A percentile compares a stretch with the other conserved stretches of the same genome.
Conservation (phyloP, 2,329 filamentous ascomycete species). For the Blastomyces gilchristii region DNA sequence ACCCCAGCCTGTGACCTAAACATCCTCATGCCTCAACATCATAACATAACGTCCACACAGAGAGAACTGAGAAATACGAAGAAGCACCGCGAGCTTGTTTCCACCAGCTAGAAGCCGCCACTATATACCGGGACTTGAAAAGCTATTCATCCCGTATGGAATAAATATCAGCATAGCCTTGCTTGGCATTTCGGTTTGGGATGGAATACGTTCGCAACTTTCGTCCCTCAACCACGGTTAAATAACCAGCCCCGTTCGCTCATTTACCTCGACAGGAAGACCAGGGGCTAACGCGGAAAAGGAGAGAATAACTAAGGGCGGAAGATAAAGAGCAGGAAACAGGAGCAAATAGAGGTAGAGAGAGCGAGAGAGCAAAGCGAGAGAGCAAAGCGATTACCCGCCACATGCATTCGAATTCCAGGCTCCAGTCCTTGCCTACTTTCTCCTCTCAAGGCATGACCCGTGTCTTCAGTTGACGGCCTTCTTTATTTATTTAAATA, state of each 20-base stretch:
- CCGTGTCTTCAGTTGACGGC: background rate
- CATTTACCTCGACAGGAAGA: background rate
- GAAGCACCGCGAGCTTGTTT: background rate
- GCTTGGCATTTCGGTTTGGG: background rate
- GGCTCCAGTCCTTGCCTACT: background rate
- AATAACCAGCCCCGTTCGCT: background rate
- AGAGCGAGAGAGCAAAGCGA: background rate
- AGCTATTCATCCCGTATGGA: background rate
- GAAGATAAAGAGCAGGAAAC: background rate
- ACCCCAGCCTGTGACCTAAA: background rate
- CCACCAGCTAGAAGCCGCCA: background rate
- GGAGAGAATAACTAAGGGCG: background rate
- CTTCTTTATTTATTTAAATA: background rate
- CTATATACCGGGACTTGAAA: background rate
- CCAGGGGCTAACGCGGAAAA: background rate
- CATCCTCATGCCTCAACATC: background rate
- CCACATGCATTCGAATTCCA: slow-evolving; percentile 2
- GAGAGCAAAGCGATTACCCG: background rate
- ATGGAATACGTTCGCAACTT: background rate
- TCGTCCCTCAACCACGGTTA: background rate
- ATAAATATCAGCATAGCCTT: background rate
- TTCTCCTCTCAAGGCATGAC: background rate
- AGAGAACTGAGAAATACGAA: background rate
- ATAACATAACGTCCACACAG: background rate
- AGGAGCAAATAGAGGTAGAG: background rate